phyloP scores from a whole-genome alignment of 202 grass and related monocot genomes.

The Digitaria exilis region DNA sequence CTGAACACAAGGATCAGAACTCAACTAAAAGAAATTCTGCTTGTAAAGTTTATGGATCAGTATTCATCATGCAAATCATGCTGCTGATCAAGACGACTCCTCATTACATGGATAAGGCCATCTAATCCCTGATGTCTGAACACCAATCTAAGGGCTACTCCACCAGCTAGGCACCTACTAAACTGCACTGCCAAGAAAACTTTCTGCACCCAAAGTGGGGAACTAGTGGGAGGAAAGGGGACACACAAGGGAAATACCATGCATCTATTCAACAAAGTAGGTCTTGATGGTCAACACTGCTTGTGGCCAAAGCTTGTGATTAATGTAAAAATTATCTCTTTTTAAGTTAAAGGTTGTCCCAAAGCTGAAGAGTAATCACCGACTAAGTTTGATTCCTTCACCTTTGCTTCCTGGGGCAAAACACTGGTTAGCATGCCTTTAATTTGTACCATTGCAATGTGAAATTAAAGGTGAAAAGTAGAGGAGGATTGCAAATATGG shows the following conservation, averaged over 20 bases:
- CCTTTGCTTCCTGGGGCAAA: slow-evolving; percentile 48
- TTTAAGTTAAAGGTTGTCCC: slow-evolving; percentile 21
- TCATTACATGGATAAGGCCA: slow-evolving; percentile 33
- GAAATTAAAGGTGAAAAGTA: slow-evolving; percentile 37
- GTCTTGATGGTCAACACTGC: not conserved
- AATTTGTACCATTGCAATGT: slow-evolving; percentile 32
- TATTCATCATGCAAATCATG: slow-evolving; percentile 31
- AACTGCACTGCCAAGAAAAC: slow-evolving; percentile 27
- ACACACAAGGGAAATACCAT: slow-evolving; percentile 24
- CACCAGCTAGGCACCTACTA: slow-evolving; percentile 26
- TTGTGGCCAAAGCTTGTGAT: slow-evolving; percentile 22
- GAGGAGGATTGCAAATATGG: not conserved
- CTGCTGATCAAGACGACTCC: not conserved
- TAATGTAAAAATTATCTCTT: not conserved
- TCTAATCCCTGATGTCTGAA: slow-evolving; percentile 30
- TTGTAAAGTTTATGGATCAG: not conserved
- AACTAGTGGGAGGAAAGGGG: slow-evolving; percentile 37
- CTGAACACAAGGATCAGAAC: not conserved
- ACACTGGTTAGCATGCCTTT: slow-evolving; percentile 16
- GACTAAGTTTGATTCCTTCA: slow-evolving; percentile 19
- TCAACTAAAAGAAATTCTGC: not conserved
- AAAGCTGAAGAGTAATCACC: not conserved
- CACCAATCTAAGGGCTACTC: slow-evolving; percentile 11
- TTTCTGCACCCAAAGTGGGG: slow-evolving; percentile 51
- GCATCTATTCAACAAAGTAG: slow-evolving; percentile 35